Percentiles rank a stretch among this genome's conserved stretches.
phyloP scores from a whole-genome alignment of 108 stramenopile genomes.

The Nannochloropsis salina region DNA sequence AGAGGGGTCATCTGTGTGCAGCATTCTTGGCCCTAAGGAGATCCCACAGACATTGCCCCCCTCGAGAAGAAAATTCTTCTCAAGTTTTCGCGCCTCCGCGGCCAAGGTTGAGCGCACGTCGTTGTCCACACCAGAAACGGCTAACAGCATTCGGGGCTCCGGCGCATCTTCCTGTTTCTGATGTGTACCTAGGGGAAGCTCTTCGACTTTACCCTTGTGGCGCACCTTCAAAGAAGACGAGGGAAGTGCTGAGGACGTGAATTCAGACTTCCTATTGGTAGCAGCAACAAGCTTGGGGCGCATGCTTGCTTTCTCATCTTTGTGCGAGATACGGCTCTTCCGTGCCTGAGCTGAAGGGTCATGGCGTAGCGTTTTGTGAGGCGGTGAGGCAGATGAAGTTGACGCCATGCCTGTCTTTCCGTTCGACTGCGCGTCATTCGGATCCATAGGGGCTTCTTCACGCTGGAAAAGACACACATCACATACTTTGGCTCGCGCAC shows the following conservation, averaged over 20 bases:
- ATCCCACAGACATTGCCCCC: not conserved
- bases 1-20: conserved; percentile 17
- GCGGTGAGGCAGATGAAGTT: not conserved
- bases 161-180: too few relatives aligned
- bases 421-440: not conserved
- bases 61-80: not conserved
- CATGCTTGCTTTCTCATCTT: too few relatives aligned
- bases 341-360: too few relatives aligned
- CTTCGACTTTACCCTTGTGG: too few relatives aligned
- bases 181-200: too few relatives aligned
- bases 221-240: too few relatives aligned
- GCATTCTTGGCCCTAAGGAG: not conserved
- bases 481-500: not conserved
- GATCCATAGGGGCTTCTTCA: not conserved
- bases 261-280: too few relatives aligned
- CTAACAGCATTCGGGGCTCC: not conserved
- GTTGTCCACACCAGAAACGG: not conserved
- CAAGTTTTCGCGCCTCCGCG: not conserved
- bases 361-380: not conserved
- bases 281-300: too few relatives aligned
- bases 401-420: not conserved
- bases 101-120: not conserved
- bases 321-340: too few relatives aligned
- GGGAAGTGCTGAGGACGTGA: too few relatives aligned
- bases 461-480: not conserved